Evolutionary conservation across 495 filamentous ascomycete genomes (phyloP), one percentile per base, ranked within the genome.

Genomic region (Umbilicaria muhlenbergii): DNA sequence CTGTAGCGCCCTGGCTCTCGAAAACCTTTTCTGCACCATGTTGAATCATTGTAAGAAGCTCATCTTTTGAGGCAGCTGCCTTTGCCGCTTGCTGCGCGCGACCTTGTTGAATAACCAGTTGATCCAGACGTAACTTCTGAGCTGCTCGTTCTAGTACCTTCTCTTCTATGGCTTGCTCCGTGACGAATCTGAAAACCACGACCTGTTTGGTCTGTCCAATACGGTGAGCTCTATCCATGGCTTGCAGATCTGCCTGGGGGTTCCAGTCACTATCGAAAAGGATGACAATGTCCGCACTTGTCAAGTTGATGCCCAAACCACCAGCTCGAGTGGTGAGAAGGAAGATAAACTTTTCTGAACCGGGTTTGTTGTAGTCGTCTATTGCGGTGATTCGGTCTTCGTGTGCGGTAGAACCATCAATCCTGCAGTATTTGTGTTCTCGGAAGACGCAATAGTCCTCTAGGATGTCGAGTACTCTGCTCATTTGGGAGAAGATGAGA

Each of bases 181-280:
- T 99, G 36, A 99, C 82, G 48, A 99, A 94, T 44, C 91, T 74
- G 64, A 91, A 99, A 1, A 96, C 91, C 31, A 86, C 71, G 2
- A 99, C 91, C 54, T 99, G 91, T 62, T 99, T 99, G 1, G 85
- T 99, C 62, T 99, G 91, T 37, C 91, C 91, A 56, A 98, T 98
- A 63, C 91, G 84, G 67, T 98, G 91, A 28, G 91, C 91, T 50
- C 91, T 83, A 49, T 98, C 91, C 91, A 98, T 98, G 35, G 91
- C 91, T 63, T 98, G 91, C 37, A 98, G 61, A 75, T 99, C 91
- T 13, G 91, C 91, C 61, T 99, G 91, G 5, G 91, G 91, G 51
- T 99, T 99, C 91, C 91, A 99, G 57, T 99, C 91, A 58, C 87
- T 94, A 58, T 99, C 91, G 56, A 87, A 99, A n/a, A 99, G 77